Evolutionary conservation across 805 yeast genomes (phyloP).

Genomic region (Brettanomyces nanus): DNA sequence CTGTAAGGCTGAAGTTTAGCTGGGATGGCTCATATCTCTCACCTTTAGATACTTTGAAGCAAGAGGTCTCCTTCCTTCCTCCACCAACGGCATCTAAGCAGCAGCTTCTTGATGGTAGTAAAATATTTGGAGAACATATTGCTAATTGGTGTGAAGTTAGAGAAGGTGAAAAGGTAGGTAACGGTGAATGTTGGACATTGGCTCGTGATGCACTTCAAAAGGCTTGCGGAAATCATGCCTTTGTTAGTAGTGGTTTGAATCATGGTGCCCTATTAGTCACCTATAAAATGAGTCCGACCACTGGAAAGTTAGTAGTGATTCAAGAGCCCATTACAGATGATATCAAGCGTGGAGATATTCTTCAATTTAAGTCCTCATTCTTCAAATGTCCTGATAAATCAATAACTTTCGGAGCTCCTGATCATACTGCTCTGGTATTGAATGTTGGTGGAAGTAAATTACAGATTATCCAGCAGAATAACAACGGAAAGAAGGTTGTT

Average conservation of each 20-base stretch:
- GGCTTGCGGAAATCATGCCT: conserved; percentile 52
- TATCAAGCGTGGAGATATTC: conserved; percentile 45
- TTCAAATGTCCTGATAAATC: conserved; percentile 31
- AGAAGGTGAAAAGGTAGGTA: conserved; percentile 39
- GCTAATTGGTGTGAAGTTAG: conserved; percentile 48
- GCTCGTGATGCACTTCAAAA: conserved; percentile 45
- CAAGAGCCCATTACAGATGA: conserved; percentile 29
- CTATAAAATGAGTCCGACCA: conserved; percentile 7
- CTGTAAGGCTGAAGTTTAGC: conserved; percentile 25
- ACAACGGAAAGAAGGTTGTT: conserved; percentile 34
- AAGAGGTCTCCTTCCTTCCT: conserved; percentile 28
- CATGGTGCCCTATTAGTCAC: conserved; percentile 36
- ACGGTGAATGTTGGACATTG: conserved; percentile 57
- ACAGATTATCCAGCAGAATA: conserved; percentile 42
- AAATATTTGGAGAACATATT: conserved; percentile 41
- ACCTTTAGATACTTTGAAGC: conserved; percentile 19
- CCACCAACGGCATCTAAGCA: conserved; percentile 35
- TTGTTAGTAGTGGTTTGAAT: conserved; percentile 36
- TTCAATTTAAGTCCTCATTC: conserved; percentile 37
- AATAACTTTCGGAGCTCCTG: conserved; percentile 39
- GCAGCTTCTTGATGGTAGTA: conserved; percentile 26
- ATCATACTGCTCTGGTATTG: conserved; percentile 39
- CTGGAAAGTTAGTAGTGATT: conserved; percentile 7
- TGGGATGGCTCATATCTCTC: conserved; percentile 29
- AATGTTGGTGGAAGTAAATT: conserved; percentile 21